Percentiles rank a stretch among this genome's conserved stretches.
Evolutionary conservation across 1,284 basidiomycete genomes (phyloP).

Genomic region (Apiotrichum porosum): DNA sequence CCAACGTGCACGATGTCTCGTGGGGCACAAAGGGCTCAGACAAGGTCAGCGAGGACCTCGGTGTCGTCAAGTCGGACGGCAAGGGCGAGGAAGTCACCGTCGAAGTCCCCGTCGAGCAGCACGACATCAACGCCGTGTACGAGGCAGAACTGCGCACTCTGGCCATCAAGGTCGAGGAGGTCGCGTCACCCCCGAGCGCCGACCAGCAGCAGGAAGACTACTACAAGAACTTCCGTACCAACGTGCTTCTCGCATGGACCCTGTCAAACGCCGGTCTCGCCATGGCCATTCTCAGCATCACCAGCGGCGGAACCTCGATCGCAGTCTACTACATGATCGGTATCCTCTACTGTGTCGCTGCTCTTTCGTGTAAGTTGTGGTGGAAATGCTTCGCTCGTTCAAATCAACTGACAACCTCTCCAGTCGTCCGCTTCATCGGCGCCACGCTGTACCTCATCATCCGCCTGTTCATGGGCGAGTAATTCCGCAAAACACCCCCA

Average conservation of each 20-base stretch:
- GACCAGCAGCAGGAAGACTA: slow-evolving; percentile 79
- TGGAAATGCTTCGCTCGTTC: too few relatives aligned
- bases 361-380: slow-evolving; percentile 47
- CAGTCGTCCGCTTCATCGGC: slow-evolving; percentile 63
- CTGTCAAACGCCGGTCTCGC: slow-evolving; percentile 73
- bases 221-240: slow-evolving; percentile 79
- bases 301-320: background rate
- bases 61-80: slow-evolving; percentile 59
- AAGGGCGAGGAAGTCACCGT: slow-evolving; percentile 65
- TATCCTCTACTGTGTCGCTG: slow-evolving; percentile 42
- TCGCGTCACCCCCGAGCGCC: slow-evolving; percentile 27
- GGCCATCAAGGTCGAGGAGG: slow-evolving; percentile 57
- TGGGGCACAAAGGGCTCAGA: slow-evolving; percentile 93
- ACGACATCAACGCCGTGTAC: slow-evolving; percentile 80
- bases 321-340: background rate
- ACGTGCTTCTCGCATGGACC: slow-evolving; percentile 62
- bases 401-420: too few relatives aligned
- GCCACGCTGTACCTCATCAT: slow-evolving; percentile 71
- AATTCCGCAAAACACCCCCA: too few relatives aligned
- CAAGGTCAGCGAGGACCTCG: slow-evolving; percentile 74
- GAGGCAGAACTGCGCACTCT: slow-evolving; percentile 77
- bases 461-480: slow-evolving; percentile 78
- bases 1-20: slow-evolving; percentile 65
- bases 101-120: slow-evolving; percentile 69
- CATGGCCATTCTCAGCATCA: slow-evolving; percentile 62